These are phyloP conservation scores for Hyparrhenia diplandra DNA, from an alignment of 176 grass and related monocot species.

Conservation along the genomic window DNA sequence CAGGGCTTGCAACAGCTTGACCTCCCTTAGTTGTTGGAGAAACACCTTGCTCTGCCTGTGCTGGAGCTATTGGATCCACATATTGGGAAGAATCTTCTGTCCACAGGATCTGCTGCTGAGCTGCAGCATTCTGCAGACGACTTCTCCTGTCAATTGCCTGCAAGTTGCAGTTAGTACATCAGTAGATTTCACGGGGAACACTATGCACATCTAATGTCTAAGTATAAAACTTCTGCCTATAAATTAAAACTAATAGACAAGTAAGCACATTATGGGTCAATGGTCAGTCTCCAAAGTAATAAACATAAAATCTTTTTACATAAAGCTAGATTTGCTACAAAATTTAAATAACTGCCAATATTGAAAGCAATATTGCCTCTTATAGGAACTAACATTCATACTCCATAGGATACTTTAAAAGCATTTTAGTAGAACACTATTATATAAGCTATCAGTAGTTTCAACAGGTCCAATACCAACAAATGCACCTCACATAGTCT, in stretches of 20 bases:
- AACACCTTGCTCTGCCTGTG: conserved; percentile 17
- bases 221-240: not conserved
- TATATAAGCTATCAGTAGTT: not conserved
- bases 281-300: not conserved
- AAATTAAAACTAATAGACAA: not conserved
- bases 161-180: not conserved
- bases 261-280: not conserved
- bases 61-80: conserved; percentile 25
- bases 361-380: not conserved
- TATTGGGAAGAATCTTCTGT: conserved; percentile 23
- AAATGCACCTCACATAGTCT: not conserved
- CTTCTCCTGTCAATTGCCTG: conserved; percentile 62
- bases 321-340: not conserved
- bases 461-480: not conserved
- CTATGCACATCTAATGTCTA: not conserved
- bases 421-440: not conserved
- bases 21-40: conserved; percentile 13
- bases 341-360: not conserved
- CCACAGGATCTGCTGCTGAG: conserved; percentile 43
- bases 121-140: conserved; percentile 30
- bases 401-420: not conserved
- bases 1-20: conserved; percentile 28
- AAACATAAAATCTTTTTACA: not conserved
- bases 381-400: not conserved
- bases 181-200: not conserved